Evolutionary conservation across 2,329 filamentous ascomycete species (phyloP).

Genomic region (Diaporthe australafricana): DNA sequence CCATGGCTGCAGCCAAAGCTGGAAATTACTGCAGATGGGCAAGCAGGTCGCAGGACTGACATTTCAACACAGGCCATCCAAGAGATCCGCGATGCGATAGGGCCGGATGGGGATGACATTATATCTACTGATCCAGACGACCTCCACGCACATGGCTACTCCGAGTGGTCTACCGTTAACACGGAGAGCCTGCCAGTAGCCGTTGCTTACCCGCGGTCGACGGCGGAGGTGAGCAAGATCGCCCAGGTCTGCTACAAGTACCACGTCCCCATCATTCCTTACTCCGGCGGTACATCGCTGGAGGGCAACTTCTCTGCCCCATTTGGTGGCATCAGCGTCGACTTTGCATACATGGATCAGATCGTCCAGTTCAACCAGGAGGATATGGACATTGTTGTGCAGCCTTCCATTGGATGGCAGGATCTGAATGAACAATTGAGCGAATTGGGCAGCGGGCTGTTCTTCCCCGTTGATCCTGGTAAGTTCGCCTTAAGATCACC

Average conservation of each 20-base stretch:
- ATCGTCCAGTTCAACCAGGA: slow-evolving; percentile 83
- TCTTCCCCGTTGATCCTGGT: slow-evolving; percentile 92
- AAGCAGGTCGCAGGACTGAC: not conserved
- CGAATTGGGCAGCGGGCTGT: slow-evolving; percentile 79
- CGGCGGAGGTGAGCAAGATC: slow-evolving; percentile 69
- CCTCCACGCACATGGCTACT: slow-evolving; percentile 72
- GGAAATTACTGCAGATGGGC: not conserved
- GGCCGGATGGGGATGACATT: slow-evolving; percentile 63
- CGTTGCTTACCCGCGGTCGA: slow-evolving; percentile 72
- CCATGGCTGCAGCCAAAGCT: too few relatives aligned
- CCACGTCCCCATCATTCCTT: slow-evolving; percentile 86
- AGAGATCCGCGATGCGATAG: slow-evolving; percentile 63
- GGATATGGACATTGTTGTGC: slow-evolving; percentile 93
- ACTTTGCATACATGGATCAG: slow-evolving; percentile 89
- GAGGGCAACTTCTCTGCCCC: slow-evolving; percentile 93
- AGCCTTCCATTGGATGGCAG: slow-evolving; percentile 94
- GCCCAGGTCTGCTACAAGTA: slow-evolving; percentile 81
- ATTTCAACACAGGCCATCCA: slow-evolving; percentile 59
- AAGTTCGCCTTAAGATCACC: slow-evolving; percentile 39
- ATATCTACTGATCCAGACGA: slow-evolving; percentile 74
- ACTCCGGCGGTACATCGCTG: slow-evolving; percentile 86
- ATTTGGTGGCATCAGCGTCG: slow-evolving; percentile 87
- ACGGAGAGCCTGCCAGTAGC: slow-evolving; percentile 71
- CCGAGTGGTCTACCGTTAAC: slow-evolving; percentile 74
- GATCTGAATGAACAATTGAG: slow-evolving; percentile 79